Evolutionary conservation across 768 basidiomycete genomes (phyloP).

Genomic region (Suillus alpinus): DNA sequence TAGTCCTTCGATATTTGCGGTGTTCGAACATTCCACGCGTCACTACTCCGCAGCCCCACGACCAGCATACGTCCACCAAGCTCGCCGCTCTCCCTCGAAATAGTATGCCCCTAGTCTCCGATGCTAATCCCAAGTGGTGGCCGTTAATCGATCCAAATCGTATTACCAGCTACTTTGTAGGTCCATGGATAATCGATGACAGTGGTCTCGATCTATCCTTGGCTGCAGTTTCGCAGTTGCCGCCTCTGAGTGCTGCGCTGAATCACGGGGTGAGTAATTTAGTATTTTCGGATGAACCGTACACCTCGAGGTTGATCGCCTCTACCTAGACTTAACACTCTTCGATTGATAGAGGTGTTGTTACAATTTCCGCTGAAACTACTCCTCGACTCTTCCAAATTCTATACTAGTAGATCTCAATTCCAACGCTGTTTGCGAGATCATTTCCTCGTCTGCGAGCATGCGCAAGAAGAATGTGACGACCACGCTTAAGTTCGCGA

Average conservation of each 20-base stretch:
- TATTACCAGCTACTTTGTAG: background rate
- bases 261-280: background rate
- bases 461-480: background rate
- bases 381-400: background rate
- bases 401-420: background rate
- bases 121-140: no score
- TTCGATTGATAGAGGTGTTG: background rate
- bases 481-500: background rate
- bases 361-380: background rate
- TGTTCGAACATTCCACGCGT: no score
- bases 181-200: background rate
- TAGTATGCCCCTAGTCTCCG: no score
- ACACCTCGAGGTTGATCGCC: background rate
- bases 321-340: background rate
- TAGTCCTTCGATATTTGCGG: no score
- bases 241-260: background rate
- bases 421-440: background rate
- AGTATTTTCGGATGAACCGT: background rate
- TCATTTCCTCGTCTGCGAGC: background rate
- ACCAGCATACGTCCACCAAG: no score
- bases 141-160: no score
- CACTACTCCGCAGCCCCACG: no score
- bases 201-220: background rate
- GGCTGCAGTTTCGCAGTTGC: background rate
- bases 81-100: no score